Evolutionary conservation across 106 monocot genomes (phyloP).

Genomic region (Allium sativum): DNA sequence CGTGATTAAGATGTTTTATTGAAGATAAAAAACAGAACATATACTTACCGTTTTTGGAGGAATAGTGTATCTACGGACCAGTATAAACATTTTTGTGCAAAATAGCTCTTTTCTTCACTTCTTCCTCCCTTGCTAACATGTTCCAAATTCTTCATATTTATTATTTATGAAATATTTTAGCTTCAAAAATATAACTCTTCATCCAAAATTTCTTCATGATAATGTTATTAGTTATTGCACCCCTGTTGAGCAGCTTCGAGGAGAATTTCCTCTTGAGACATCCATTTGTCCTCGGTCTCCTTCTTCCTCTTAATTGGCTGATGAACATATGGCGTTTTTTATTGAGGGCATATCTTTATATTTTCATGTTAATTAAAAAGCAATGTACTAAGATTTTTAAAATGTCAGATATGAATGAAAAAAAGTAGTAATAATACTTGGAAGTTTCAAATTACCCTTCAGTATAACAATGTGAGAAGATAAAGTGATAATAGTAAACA

Average conservation of each 20-base stretch:
- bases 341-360: too few species aligned
- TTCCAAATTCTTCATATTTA: slow-evolving; percentile 89
- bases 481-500: too few species aligned
- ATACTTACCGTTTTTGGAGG: slow-evolving; percentile 65
- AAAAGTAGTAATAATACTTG: too few species aligned
- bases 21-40: background rate
- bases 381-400: too few species aligned
- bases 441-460: too few species aligned
- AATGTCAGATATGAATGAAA: too few species aligned
- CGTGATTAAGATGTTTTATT: background rate
- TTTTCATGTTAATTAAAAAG: too few species aligned
- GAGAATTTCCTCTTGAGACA: slow-evolving; percentile 99
- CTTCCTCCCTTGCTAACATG: slow-evolving; percentile 96
- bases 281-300: slow-evolving; percentile 90
- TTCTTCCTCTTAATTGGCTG: slow-evolving; percentile 97
- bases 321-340: too few species aligned
- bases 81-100: slow-evolving; percentile 71
- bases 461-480: too few species aligned
- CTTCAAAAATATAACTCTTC: too few species aligned
- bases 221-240: background rate
- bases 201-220: too few species aligned
- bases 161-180: slow-evolving; percentile 59
- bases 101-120: slow-evolving; percentile 95
- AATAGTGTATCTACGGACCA: slow-evolving; percentile 73
- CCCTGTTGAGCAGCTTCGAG: slow-evolving; percentile 98